These are phyloP conservation scores for Cyberlindnera galapagoensis DNA, from an alignment of 805 yeast genomes.

Conservation along the genomic window DNA sequence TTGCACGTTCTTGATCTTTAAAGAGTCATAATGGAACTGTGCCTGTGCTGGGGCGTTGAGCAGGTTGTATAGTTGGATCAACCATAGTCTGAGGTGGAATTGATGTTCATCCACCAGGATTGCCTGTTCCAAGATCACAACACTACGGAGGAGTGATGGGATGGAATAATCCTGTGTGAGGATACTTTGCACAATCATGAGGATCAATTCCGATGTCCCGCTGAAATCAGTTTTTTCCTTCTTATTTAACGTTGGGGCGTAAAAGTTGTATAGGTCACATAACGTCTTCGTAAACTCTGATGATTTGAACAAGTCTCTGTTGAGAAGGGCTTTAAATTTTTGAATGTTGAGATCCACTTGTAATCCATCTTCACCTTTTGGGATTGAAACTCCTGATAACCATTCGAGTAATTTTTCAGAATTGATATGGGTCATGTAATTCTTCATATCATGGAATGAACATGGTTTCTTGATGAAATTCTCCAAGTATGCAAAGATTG, in stretches of 20 bases:
- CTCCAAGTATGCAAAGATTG: constrained; percentile 32
- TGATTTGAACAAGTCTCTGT: constrained; percentile 16
- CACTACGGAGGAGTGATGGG: constrained; percentile 31
- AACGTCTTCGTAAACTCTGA: constrained; percentile 26
- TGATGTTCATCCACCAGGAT: constrained; percentile 58
- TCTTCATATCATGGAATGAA: constrained; percentile 53
- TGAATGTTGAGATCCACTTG: constrained; percentile 34
- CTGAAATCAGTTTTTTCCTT: constrained; percentile 64
- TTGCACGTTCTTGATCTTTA: constrained; percentile 72
- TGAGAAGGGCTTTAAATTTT: constrained; percentile 40
- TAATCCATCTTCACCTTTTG: constrained; percentile 18
- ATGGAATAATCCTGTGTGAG: constrained; percentile 19
- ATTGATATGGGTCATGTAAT: constrained; percentile 20
- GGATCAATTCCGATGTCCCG: constrained; percentile 57
- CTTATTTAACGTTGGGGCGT: constrained; percentile 28
- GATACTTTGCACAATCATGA: constrained; percentile 43
- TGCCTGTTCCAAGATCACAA: constrained; percentile 54
- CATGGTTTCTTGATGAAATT: constrained; percentile 52
- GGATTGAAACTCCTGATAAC: constrained; percentile 21
- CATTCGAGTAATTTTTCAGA: constrained; percentile 12
- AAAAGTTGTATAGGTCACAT: constrained; percentile 33
- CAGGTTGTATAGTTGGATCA: constrained; percentile 53
- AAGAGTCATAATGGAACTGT: constrained; percentile 38
- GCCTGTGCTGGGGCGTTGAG: constrained; percentile 53
- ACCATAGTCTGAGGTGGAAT: constrained; percentile 65